These are phyloP conservation scores for Nakazawaea sp. DNA, from an alignment of 805 yeast species.

Conservation along the genomic window DNA sequence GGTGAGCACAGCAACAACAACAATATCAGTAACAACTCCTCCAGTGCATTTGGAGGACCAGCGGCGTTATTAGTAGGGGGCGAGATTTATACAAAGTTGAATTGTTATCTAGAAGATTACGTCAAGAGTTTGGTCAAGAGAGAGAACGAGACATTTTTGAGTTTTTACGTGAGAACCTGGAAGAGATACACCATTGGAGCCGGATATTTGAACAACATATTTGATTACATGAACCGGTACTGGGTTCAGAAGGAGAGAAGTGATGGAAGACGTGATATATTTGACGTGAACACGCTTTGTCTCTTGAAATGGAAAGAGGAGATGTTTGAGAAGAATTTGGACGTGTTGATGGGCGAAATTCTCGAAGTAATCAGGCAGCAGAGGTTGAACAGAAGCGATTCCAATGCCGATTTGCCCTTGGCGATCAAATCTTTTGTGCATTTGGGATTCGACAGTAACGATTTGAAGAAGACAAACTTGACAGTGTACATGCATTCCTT, in stretches of 20 bases:
- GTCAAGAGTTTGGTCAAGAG: conserved; percentile 42
- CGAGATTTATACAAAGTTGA: conserved; percentile 73
- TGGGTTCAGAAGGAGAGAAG: conserved; percentile 97
- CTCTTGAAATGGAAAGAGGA: conserved; percentile 82
- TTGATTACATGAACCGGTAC: conserved; percentile 92
- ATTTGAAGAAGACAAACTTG: conserved; percentile 77
- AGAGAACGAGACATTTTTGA: conserved; percentile 62
- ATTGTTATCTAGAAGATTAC: conserved; percentile 57
- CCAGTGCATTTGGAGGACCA: conserved; percentile 20
- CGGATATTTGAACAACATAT: conserved; percentile 82
- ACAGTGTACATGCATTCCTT: conserved; percentile 76
- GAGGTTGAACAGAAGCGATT: conserved; percentile 71
- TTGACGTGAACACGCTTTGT: conserved; percentile 86
- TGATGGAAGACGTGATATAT: conserved; percentile 85
- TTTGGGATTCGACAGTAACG: conserved; percentile 87
- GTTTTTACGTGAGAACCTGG: conserved; percentile 85
- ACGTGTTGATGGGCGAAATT: conserved; percentile 58
- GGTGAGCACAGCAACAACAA: conserved; percentile 13
- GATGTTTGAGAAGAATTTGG: conserved; percentile 65
- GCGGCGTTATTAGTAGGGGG: conserved; percentile 65
- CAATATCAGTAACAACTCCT: too few relatives aligned
- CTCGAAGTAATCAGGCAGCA: conserved; percentile 71
- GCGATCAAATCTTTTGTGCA: conserved; percentile 84
- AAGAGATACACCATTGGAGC: conserved; percentile 87
- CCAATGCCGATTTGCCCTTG: conserved; percentile 55